Evolutionary conservation across 2,329 filamentous ascomycete genomes (phyloP).

Genomic region (Penicillium freii): DNA sequence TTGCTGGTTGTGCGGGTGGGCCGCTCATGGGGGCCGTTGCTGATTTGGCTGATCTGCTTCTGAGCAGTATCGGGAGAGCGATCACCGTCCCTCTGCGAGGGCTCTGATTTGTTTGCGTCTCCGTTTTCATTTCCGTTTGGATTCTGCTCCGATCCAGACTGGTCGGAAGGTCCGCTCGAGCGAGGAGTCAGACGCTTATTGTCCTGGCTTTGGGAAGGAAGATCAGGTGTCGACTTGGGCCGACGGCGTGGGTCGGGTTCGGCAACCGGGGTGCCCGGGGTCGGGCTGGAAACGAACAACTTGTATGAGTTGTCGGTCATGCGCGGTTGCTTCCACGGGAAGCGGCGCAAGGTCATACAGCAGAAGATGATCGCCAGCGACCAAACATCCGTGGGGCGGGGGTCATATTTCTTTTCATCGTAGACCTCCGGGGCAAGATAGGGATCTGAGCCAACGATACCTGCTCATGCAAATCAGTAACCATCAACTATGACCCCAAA

Average conservation of each 20-base stretch:
- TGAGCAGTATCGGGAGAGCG: slow-evolving; percentile 25
- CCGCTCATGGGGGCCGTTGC: slow-evolving; percentile 22
- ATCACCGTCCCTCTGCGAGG: slow-evolving; percentile 29
- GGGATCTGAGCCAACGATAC: slow-evolving; percentile 83
- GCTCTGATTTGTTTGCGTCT: slow-evolving; percentile 14
- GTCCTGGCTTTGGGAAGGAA: slow-evolving; percentile 30
- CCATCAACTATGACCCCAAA: background rate
- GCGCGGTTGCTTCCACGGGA: slow-evolving; percentile 95
- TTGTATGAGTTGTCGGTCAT: slow-evolving; percentile 92
- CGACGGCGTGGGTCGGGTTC: slow-evolving; percentile 41
- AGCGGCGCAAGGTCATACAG: slow-evolving; percentile 93
- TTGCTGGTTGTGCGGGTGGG: slow-evolving; percentile 40
- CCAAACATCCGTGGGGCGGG: slow-evolving; percentile 93
- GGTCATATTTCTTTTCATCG: slow-evolving; percentile 88
- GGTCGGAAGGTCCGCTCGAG: slow-evolving; percentile 14
- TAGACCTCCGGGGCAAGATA: slow-evolving; percentile 97
- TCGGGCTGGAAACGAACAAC: slow-evolving; percentile 82
- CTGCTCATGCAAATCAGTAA: slow-evolving; percentile 41
- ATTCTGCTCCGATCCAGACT: slow-evolving; percentile 23
- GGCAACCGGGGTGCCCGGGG: slow-evolving; percentile 59
- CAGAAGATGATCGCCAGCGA: slow-evolving; percentile 98
- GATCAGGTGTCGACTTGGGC: slow-evolving; percentile 38
- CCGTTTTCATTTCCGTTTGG: slow-evolving; percentile 9
- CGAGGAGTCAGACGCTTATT: slow-evolving; percentile 24
- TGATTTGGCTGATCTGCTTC: slow-evolving; percentile 27